phyloP scores from a whole-genome alignment of 768 basidiomycete species.

The Xerocomus potaroensis region DNA sequence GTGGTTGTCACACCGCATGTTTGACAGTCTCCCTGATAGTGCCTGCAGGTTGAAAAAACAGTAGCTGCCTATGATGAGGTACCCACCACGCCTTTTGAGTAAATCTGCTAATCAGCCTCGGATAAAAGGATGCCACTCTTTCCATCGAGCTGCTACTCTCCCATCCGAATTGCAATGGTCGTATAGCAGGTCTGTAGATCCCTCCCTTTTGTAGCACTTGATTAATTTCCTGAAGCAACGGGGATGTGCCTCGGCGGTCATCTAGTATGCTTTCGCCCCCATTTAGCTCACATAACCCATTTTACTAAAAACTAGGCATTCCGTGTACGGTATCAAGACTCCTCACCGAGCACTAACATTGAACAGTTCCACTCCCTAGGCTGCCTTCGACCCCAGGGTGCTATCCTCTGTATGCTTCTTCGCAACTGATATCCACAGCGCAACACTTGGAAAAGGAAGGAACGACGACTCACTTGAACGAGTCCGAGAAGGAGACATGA shows the following conservation, averaged over 20 bases:
- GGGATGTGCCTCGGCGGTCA: conserved; percentile 93
- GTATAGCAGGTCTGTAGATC: conserved; percentile 65
- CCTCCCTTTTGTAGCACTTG: conserved; percentile 1
- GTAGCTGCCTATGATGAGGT: conserved; percentile 88
- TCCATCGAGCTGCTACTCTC: conserved; percentile 71
- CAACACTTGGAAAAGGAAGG: conserved; percentile 80
- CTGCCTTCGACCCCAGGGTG: conserved; percentile 83
- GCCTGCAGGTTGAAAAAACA: conserved; percentile 79
- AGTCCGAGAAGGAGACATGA: conserved; percentile 74
- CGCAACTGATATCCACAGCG: conserved; percentile 88
- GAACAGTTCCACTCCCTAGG: conserved; percentile 39
- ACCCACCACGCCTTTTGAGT: not conserved
- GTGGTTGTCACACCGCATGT: conserved; percentile 29
- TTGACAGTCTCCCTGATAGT: conserved; percentile 4
- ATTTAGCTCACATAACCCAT: not conserved
- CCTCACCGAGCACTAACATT: not conserved
- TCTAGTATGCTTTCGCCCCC: conserved; percentile 46
- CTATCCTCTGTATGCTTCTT: conserved; percentile 90
- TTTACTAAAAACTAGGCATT: conserved; percentile 39
- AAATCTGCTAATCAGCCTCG: not conserved
- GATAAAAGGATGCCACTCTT: conserved; percentile 66
- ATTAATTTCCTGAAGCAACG: conserved; percentile 47
- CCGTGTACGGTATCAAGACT: conserved; percentile 34
- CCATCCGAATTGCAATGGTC: conserved; percentile 82
- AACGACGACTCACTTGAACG: conserved; percentile 76